Percentiles rank a stretch among this genome's conserved stretches.
Conservation (phyloP, 2,329 filamentous ascomycete species). For the Cytospora piceae region DNA sequence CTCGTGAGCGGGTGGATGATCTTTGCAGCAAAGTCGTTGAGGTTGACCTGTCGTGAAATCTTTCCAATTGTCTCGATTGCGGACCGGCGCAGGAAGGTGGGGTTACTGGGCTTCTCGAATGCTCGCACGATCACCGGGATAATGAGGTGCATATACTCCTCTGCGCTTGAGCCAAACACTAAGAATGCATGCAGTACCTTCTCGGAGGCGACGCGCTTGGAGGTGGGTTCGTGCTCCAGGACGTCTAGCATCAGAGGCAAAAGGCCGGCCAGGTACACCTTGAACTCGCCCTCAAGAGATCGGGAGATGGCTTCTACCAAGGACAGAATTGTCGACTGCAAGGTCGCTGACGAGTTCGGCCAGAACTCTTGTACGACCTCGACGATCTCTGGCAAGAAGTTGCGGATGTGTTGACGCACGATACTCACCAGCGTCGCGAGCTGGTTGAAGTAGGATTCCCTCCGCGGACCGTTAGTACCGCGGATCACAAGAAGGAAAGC, state of each 20-base stretch:
- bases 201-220: constrained; percentile 80
- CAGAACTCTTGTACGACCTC: constrained; percentile 88
- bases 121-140: constrained; percentile 93
- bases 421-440: constrained; percentile 91
- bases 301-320: constrained; percentile 92
- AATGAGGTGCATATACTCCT: constrained; percentile 99
- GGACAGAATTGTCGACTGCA: constrained; percentile 89
- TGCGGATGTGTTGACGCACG: constrained; percentile 93
- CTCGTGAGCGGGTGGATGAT: constrained; percentile 93
- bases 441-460: constrained; percentile 98
- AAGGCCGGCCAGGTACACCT: constrained; percentile 87
- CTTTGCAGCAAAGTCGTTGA: constrained; percentile 94
- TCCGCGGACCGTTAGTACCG: constrained; percentile 73
- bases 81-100: constrained; percentile 76
- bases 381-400: constrained; percentile 85
- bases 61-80: constrained; percentile 95
- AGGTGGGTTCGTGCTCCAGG: constrained; percentile 80
- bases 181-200: constrained; percentile 93
- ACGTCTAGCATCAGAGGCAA: constrained; percentile 93
- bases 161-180: constrained; percentile 91
- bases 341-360: constrained; percentile 70
- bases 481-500: constrained; percentile 90
- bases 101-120: constrained; percentile 87
- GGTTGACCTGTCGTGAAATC: constrained; percentile 92
- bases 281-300: constrained; percentile 96